phyloP scores from a whole-genome alignment of 192 early-diverging fungal species.

The Glomus cerebriforme region DNA sequence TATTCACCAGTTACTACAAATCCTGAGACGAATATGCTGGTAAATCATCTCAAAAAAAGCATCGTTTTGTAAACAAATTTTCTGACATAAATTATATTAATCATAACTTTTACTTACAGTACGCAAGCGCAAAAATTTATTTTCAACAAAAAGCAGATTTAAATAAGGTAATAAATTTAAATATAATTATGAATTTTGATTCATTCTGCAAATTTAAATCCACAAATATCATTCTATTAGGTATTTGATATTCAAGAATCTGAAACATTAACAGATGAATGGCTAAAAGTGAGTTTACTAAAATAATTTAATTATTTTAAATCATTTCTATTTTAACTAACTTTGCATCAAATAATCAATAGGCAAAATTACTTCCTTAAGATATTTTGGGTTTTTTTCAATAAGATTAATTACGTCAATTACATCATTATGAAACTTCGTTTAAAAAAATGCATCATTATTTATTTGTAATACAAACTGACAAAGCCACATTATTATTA shows the following conservation, averaged over 20 bases:
- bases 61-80: too few relatives aligned
- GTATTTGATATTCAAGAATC: constrained; percentile 70
- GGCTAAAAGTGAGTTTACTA: constrained; percentile 47
- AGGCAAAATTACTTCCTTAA: not conserved
- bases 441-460: too few relatives aligned
- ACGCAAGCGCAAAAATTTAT: constrained; percentile 66
- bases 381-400: too few relatives aligned
- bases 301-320: not conserved
- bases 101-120: constrained; percentile 36
- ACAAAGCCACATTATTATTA: too few relatives aligned
- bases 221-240: constrained; percentile 39
- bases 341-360: not conserved
- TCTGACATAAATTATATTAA: not conserved
- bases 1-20: constrained; percentile 56
- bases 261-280: constrained; percentile 67
- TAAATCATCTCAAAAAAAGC: not conserved
- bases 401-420: too few relatives aligned
- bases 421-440: too few relatives aligned
- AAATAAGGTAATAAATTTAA: constrained; percentile 54
- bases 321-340: not conserved
- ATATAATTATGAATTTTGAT: not conserved
- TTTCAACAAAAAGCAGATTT: constrained; percentile 63
- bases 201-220: too few relatives aligned
- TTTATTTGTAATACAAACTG: too few relatives aligned
- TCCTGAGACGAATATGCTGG: constrained; percentile 51